phyloP scores from a whole-genome alignment of 2,329 filamentous ascomycete genomes.

The Pestalotiopsis sp. region DNA sequence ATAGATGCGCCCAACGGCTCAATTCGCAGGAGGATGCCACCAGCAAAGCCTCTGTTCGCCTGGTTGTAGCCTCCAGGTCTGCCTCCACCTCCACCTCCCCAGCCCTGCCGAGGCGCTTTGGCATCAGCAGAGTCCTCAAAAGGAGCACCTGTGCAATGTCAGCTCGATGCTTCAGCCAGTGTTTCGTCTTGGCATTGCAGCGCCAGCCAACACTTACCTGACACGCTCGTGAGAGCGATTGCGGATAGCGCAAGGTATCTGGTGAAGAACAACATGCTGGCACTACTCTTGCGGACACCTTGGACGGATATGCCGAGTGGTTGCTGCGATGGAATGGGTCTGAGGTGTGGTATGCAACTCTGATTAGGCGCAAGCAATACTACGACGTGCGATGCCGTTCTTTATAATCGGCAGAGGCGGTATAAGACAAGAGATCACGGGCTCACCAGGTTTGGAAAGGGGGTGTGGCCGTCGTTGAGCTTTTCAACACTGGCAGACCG shows the following conservation, averaged over 20 bases:
- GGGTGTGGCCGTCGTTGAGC: background rate
- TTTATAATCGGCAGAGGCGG: background rate
- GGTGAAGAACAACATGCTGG: background rate
- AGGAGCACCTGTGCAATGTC: background rate
- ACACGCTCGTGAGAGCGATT: background rate
- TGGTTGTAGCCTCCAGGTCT: background rate
- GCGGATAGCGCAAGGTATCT: background rate
- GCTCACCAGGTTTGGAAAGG: background rate
- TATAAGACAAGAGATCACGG: background rate
- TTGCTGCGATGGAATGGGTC: background rate
- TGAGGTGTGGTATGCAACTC: background rate
- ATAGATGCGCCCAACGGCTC: slow-evolving; percentile 41
- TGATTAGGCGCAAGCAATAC: background rate
- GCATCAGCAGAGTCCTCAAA: background rate
- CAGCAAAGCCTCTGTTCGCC: slow-evolving; percentile 15
- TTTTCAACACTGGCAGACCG: background rate
- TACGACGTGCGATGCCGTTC: background rate
- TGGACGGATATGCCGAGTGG: background rate
- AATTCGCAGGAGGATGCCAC: slow-evolving; percentile 27
- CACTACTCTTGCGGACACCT: background rate
- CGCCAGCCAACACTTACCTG: background rate
- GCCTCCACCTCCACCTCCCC: background rate
- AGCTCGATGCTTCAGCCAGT: background rate
- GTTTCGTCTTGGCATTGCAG: too few species aligned
- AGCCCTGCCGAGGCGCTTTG: too few species aligned